Conservation (phyloP, 495 filamentous ascomycete species). For the Clavariopsis aquatica region DNA sequence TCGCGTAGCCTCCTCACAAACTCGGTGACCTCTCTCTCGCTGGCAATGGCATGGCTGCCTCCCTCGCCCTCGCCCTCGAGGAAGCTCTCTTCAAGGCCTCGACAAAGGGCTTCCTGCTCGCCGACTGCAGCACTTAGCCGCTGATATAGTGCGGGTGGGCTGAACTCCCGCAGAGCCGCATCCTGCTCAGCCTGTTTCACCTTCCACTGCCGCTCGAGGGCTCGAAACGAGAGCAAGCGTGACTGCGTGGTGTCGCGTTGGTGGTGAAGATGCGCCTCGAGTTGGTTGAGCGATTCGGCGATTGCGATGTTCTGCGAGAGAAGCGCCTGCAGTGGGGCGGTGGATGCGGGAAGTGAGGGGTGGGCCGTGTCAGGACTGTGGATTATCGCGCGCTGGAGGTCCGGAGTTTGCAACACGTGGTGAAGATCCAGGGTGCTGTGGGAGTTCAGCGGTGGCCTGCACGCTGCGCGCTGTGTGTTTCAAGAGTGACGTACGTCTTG, state of each 20-base stretch:
- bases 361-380: constrained; percentile 64
- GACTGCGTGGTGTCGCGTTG: constrained; percentile 71
- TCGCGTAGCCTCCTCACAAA: constrained; percentile 80
- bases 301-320: constrained; percentile 70
- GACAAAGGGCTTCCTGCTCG: constrained; percentile 82
- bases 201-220: constrained; percentile 87
- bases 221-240: constrained; percentile 77
- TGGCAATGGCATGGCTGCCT: constrained; percentile 53
- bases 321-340: constrained; percentile 58
- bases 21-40: constrained; percentile 77
- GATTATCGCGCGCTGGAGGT: constrained; percentile 46
- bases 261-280: constrained; percentile 61
- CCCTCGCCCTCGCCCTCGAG: constrained; percentile 61
- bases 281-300: constrained; percentile 58
- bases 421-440: constrained; percentile 46
- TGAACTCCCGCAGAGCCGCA: constrained; percentile 76
- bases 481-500: constrained; percentile 42
- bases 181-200: constrained; percentile 89
- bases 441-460: constrained; percentile 12
- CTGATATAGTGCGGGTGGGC: constrained; percentile 80
- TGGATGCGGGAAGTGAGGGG: constrained; percentile 59
- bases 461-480: neutral
- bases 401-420: constrained; percentile 40
- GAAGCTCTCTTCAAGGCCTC: constrained; percentile 86
- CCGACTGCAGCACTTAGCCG: constrained; percentile 68